A percentile compares a stretch with the other conserved stretches of the same genome.
phyloP scores from a whole-genome alignment of 805 yeast genomes.

The Yamadazyma laniorum region DNA sequence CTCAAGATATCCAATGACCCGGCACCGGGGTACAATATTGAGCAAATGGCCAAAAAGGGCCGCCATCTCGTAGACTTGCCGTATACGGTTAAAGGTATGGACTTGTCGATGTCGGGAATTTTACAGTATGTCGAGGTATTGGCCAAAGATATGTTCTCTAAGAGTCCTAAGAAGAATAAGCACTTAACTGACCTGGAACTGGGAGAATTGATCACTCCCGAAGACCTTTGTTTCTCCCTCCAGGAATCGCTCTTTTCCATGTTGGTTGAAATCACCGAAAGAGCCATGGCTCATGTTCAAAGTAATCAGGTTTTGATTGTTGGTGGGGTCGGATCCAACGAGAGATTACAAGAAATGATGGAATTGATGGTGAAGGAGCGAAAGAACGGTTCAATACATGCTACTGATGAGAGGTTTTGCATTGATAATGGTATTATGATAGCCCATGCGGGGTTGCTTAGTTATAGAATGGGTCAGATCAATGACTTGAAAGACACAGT shows the following conservation, averaged over 20 bases:
- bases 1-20: slow-evolving; percentile 88
- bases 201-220: slow-evolving; percentile 63
- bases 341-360: slow-evolving; percentile 94
- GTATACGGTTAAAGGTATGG: slow-evolving; percentile 99
- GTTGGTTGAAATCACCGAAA: slow-evolving; percentile 96
- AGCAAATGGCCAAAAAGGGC: slow-evolving; percentile 81
- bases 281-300: slow-evolving; percentile 97
- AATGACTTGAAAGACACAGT: slow-evolving; percentile 64
- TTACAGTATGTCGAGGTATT: slow-evolving; percentile 78
- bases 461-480: slow-evolving; percentile 77
- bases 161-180: slow-evolving; percentile 36
- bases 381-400: slow-evolving; percentile 76
- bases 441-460: slow-evolving; percentile 93
- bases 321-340: slow-evolving; percentile 98
- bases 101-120: slow-evolving; percentile 93
- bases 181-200: slow-evolving; percentile 38
- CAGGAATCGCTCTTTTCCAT: slow-evolving; percentile 93
- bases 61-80: slow-evolving; percentile 71
- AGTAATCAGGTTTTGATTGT: slow-evolving; percentile 88
- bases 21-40: slow-evolving; percentile 96
- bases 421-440: slow-evolving; percentile 99
- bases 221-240: slow-evolving; percentile 87
- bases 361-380: slow-evolving; percentile 87
- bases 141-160: slow-evolving; percentile 66
- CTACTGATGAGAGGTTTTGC: slow-evolving; percentile 96